phyloP scores from a whole-genome alignment of 805 yeast species.

The Nadsonia fulvescens region DNA sequence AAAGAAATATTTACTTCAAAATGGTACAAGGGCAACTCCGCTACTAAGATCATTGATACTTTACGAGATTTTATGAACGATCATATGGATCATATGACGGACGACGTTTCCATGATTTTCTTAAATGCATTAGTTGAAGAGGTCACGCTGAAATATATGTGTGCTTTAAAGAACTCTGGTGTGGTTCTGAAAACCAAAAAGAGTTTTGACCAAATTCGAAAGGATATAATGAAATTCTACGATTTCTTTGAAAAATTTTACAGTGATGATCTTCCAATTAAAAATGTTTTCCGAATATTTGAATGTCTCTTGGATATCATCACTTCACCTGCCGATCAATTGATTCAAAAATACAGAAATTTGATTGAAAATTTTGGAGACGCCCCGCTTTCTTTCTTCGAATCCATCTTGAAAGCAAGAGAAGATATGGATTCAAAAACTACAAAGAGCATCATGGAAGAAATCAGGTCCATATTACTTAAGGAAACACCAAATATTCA shows the following conservation, averaged over 20 bases:
- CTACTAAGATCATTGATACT: conserved; percentile 51
- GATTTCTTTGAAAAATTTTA: conserved; percentile 30
- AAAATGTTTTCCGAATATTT: conserved; percentile 35
- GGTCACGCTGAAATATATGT: conserved; percentile 30
- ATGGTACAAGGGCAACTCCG: conserved; percentile 49
- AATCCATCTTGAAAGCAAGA: conserved; percentile 35
- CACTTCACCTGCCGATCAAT: conserved; percentile 27
- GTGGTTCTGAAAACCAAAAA: conserved; percentile 22
- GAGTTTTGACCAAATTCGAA: conserved; percentile 31
- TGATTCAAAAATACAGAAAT: conserved; percentile 39
- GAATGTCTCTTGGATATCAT: conserved; percentile 44
- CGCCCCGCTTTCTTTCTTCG: conserved; percentile 54
- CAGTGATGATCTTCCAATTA: conserved; percentile 23
- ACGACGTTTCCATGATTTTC: conserved; percentile 35
- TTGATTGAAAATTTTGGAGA: conserved; percentile 54
- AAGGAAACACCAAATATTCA: too few relatives aligned
- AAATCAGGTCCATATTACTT: too few relatives aligned
- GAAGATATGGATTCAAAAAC: conserved; percentile 19
- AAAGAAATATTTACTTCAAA: conserved; percentile 41
- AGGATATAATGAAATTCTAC: conserved; percentile 42
- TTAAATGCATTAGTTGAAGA: conserved; percentile 36
- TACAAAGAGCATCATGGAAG: conserved; percentile 17
- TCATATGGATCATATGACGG: conserved; percentile 32
- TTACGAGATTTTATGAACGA: conserved; percentile 60
- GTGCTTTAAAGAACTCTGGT: conserved; percentile 26